Evolutionary conservation across 2,329 filamentous ascomycete species (phyloP).

Genomic region (Teratosphaeria zuluensis): DNA sequence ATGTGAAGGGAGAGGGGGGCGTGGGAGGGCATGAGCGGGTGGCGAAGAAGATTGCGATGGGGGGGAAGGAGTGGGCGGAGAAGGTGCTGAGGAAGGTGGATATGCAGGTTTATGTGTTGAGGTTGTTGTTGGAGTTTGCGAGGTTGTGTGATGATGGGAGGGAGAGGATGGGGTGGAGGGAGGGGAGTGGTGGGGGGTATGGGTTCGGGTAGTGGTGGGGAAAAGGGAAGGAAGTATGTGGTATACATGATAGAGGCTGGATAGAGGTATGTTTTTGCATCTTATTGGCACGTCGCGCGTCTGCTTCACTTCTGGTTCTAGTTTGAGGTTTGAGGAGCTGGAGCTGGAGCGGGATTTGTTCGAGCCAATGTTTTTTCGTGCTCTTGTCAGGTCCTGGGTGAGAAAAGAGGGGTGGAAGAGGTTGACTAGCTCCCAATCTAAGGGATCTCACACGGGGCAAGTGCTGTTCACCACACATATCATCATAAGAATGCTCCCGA

Average conservation of each 20-base stretch:
- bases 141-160: slow-evolving; percentile 34
- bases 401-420: no score
- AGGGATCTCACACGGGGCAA: no score
- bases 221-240: neutral
- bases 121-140: slow-evolving; percentile 43
- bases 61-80: slow-evolving; percentile 59
- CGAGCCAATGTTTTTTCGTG: no score
- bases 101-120: slow-evolving; percentile 61
- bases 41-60: slow-evolving; percentile 55
- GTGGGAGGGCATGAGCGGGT: slow-evolving; percentile 40
- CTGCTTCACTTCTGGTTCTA: no score
- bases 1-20: slow-evolving; percentile 9
- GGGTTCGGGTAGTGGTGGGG: neutral
- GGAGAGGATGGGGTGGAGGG: slow-evolving; percentile 31
- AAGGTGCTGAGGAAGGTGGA: slow-evolving; percentile 60
- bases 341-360: no score
- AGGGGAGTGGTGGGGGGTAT: slow-evolving; percentile 1
- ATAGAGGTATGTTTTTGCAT: neutral
- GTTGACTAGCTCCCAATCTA: no score
- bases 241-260: neutral
- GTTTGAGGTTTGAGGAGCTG: no score
- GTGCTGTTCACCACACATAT: no score
- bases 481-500: no score
- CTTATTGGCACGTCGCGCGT: no score
- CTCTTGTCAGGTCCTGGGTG: no score